A percentile compares a stretch with the other conserved stretches of the same genome.
phyloP scores from a whole-genome alignment of 2,329 filamentous ascomycete genomes.

The Cladosporium sphaerospermum region DNA sequence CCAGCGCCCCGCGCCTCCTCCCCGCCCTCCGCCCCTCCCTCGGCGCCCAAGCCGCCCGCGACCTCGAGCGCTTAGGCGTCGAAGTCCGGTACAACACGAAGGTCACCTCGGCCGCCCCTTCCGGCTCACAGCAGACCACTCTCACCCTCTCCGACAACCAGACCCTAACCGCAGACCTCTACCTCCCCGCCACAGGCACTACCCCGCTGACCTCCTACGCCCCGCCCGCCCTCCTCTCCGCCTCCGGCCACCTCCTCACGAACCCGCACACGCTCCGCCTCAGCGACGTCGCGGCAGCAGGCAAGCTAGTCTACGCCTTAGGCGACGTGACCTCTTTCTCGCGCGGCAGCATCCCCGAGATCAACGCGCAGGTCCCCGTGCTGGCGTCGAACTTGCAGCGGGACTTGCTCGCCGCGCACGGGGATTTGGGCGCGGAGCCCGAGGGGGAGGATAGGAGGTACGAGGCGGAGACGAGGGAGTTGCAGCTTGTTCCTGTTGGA shows the following conservation, averaged over 20 bases:
- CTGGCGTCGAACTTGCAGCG: slow-evolving; percentile 38
- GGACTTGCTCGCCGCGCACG: slow-evolving; percentile 31
- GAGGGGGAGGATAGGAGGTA: slow-evolving; percentile 26
- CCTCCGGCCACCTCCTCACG: slow-evolving; percentile 41
- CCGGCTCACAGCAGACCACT: slow-evolving; percentile 19
- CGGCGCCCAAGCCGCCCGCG: slow-evolving; percentile 35
- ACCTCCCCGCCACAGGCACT: slow-evolving; percentile 45
- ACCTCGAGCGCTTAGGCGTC: slow-evolving; percentile 40
- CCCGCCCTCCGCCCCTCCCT: slow-evolving; percentile 34
- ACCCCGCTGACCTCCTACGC: slow-evolving; percentile 46
- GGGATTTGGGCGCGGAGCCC: slow-evolving; percentile 17
- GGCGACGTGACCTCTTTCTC: slow-evolving; percentile 39
- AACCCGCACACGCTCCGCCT: slow-evolving; percentile 38
- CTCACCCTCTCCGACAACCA: slow-evolving; percentile 33
- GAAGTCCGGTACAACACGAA: slow-evolving; percentile 34
- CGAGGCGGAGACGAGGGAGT: slow-evolving; percentile 29
- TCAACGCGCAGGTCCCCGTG: slow-evolving; percentile 32
- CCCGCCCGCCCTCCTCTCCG: slow-evolving; percentile 40
- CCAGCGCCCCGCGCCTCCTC: slow-evolving; percentile 34
- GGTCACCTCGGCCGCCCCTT: slow-evolving; percentile 20
- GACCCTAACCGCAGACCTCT: slow-evolving; percentile 42
- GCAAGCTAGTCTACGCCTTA: slow-evolving; percentile 37
- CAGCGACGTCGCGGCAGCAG: too few relatives aligned
- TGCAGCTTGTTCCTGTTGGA: slow-evolving; percentile 36
- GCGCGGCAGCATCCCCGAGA: slow-evolving; percentile 33